Conservation (phyloP, 495 filamentous ascomycete species). For the Tuber melanosporum region DNA sequence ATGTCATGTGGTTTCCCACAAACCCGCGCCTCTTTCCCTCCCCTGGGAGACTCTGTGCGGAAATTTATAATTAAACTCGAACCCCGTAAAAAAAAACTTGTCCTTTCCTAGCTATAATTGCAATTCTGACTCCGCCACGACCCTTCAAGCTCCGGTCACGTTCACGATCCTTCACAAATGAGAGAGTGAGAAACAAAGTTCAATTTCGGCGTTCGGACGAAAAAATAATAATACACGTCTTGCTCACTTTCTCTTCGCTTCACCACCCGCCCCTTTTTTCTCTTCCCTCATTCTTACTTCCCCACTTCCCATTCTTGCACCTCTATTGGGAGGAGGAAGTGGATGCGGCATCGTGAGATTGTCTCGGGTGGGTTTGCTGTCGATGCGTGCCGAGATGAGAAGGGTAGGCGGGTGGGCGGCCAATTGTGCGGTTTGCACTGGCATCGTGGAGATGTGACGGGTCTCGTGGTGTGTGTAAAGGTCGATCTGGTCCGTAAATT, state of each 20-base stretch:
- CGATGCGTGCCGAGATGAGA: neutral
- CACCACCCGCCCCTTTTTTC: no score
- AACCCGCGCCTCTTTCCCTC: neutral
- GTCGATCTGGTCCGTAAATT: neutral
- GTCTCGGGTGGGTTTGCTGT: constrained; percentile 23
- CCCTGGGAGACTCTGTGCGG: constrained; percentile 22
- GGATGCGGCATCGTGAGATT: constrained; percentile 37
- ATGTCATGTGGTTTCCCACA: constrained; percentile 1
- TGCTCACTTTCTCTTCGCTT: neutral
- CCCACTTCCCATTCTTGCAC: constrained; percentile 4
- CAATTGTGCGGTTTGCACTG: constrained; percentile 22
- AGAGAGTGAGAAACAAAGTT: constrained; percentile 26
- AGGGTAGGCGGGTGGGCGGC: neutral
- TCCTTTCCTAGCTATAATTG: neutral
- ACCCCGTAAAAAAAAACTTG: neutral
- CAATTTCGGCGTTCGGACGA: neutral
- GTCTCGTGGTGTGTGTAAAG: constrained; percentile 21
- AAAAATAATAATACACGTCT: neutral
- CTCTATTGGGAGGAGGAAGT: constrained; percentile 6
- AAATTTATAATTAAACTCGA: constrained; percentile 31
- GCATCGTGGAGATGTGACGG: constrained; percentile 27
- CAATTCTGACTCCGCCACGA: neutral
- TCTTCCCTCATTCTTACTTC: constrained; percentile 6
- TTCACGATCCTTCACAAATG: constrained; percentile 14
- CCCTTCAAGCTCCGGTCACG: constrained; percentile 15